A percentile compares a stretch with the other conserved stretches of the same genome.
Conservation (phyloP, 2,329 filamentous ascomycete genomes). For the Pyricularia grisea region DNA sequence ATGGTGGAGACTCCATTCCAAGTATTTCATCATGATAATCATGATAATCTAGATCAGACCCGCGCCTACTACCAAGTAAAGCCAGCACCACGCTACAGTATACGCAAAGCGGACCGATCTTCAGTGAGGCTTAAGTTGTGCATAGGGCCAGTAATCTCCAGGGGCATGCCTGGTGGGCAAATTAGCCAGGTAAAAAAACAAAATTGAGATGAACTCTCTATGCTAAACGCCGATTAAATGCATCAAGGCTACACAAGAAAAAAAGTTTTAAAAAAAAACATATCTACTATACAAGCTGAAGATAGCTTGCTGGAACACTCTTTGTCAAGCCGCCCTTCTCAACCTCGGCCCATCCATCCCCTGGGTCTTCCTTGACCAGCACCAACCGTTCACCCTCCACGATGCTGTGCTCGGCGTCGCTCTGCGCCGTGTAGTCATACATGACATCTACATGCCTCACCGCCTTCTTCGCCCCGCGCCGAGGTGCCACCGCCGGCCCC, state of each 20-base stretch:
- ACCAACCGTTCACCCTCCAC: constrained; percentile 85
- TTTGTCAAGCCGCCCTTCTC: constrained; percentile 80
- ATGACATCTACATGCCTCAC: constrained; percentile 86
- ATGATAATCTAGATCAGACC: not conserved
- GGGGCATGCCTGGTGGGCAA: not conserved
- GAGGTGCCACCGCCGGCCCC: constrained; percentile 83
- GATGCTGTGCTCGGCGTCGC: constrained; percentile 85
- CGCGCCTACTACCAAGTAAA: not conserved
- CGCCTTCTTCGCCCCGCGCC: constrained; percentile 76
- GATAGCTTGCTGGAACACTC: constrained; percentile 90
- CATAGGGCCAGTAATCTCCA: not conserved
- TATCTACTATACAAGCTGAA: constrained; percentile 57
- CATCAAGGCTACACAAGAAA: not conserved
- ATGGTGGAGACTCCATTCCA: not conserved
- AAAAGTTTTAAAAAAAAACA: not conserved
- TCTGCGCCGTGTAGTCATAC: constrained; percentile 84
- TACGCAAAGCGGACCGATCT: not conserved
- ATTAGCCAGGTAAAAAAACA: not conserved
- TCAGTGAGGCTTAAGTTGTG: not conserved
- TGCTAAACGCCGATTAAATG: not conserved
- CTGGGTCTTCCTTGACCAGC: constrained; percentile 74
- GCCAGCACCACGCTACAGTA: not conserved
- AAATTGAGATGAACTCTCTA: not conserved
- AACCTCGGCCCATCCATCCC: constrained; percentile 95
- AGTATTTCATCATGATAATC: not conserved